Base-by-base conservation (phyloP, 139 green algal species). In the Coelastrella sp. region DNA sequence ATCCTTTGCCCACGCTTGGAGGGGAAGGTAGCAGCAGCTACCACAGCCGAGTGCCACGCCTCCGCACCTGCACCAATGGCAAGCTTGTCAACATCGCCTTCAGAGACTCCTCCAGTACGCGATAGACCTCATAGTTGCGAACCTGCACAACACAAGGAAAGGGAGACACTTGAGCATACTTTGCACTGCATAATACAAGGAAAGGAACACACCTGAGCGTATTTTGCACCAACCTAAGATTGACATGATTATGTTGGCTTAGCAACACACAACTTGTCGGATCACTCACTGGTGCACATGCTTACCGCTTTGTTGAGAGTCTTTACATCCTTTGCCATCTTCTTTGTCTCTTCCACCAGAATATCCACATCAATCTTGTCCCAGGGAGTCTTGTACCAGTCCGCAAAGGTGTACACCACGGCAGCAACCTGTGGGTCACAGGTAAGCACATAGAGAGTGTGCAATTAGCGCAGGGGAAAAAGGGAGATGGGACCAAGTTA, bases 41-140 rank as follows among this genome's bases (percentile, higher is more conserved):
- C n/a, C n/a, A n/a, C n/a, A n/a, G n/a, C n/a, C n/a, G n/a, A n/a
- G n/a, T n/a, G n/a, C n/a, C n/a, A n/a, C n/a, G n/a, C n/a, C 15
- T 40, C 5, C 82, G 4, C 25, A 86, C 87, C 66, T 93, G 85
- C 41, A 98, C 94, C 30, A 98, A 87, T 27, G 96, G 96, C 76
- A 98, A 91, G 7, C 90, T 92, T 23, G 92, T 95, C n/a, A 95
- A 81, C 94, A 98, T 95, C 5, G 91, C 94, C 90, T 96, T 97
- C n/a, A 88, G 63, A 3, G 76, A 86, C 77, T 96, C 94, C 88
- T 98, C 96, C 81, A 98, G 89, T 82, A 95, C 64, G 37, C 93
- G 89, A 87, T 92, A 97, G 38, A 95, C 92, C 48, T 97, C 92
- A 62, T 95, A 98, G 77, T 90, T 91, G 69, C 93, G 90, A 9